These are phyloP conservation scores for Microdochium bolleyi DNA, from an alignment of 2,329 filamentous ascomycete genomes.

Conservation along the genomic window DNA sequence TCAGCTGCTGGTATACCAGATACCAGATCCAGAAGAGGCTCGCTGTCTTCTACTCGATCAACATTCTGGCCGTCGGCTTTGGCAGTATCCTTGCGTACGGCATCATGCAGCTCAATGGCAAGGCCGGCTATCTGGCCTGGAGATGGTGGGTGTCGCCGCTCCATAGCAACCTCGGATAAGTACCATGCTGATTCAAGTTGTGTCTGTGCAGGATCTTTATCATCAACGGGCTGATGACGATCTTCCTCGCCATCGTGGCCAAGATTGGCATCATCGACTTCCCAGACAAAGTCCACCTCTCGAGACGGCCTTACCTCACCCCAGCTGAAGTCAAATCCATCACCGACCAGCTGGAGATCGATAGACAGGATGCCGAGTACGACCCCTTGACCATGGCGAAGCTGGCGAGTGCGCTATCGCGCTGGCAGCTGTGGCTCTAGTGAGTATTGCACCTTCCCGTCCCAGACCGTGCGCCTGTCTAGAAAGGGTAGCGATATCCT, in stretches of 20 bases:
- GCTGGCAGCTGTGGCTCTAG: constrained; percentile 1
- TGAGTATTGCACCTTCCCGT: neutral
- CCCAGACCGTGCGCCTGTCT: too few species aligned
- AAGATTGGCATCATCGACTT: neutral
- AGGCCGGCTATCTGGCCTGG: neutral
- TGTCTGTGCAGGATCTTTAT: neutral
- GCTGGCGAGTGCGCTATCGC: neutral
- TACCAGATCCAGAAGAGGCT: constrained; percentile 4
- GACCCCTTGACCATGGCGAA: neutral
- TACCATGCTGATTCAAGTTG: neutral
- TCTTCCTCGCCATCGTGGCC: neutral
- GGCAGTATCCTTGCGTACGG: neutral
- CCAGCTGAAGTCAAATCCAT: neutral
- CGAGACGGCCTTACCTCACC: neutral
- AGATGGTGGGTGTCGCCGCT: neutral
- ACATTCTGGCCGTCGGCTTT: neutral
- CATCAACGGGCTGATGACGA: neutral
- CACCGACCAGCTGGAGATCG: neutral
- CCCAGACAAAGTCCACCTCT: neutral
- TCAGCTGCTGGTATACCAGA: constrained; percentile 1
- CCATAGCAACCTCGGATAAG: neutral
- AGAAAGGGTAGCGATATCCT: too few species aligned
- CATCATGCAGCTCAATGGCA: neutral
- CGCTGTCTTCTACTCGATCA: neutral
- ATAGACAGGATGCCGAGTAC: neutral